phyloP scores from a whole-genome alignment of 176 grass and related monocot genomes.

The Poa annua region DNA sequence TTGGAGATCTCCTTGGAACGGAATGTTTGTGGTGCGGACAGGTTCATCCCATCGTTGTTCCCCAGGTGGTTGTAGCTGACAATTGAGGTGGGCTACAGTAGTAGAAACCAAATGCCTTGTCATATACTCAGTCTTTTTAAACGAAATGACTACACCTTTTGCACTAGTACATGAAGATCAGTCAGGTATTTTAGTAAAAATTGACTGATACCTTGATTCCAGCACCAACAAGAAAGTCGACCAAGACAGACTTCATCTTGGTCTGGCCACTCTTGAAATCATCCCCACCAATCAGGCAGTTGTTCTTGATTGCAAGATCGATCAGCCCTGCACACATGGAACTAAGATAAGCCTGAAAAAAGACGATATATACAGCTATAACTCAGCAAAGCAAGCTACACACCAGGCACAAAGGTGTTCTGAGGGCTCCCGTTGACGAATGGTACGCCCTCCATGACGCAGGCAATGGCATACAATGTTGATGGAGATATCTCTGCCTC shows the following conservation, averaged over 20 bases:
- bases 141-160: neutral
- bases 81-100: slow-evolving; percentile 84
- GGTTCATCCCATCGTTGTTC: slow-evolving; percentile 96
- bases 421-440: slow-evolving; percentile 98
- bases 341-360: slow-evolving; percentile 8
- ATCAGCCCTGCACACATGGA: slow-evolving; percentile 71
- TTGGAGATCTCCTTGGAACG: slow-evolving; percentile 99
- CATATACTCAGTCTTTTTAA: neutral
- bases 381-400: slow-evolving; percentile 2
- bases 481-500: slow-evolving; percentile 89
- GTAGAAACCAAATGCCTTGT: slow-evolving; percentile 9
- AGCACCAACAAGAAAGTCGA: slow-evolving; percentile 96
- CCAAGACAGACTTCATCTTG: slow-evolving; percentile 97
- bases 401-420: slow-evolving; percentile 98
- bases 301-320: slow-evolving; percentile 89
- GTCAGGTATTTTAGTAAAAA: neutral
- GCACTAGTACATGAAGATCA: neutral
- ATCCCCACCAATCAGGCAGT: slow-evolving; percentile 89
- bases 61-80: slow-evolving; percentile 99
- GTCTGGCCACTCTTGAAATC: slow-evolving; percentile 99
- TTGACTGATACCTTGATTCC: slow-evolving; percentile 79
- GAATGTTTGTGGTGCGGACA: slow-evolving; percentile 95
- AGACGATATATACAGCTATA: neutral
- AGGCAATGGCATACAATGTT: slow-evolving; percentile 80
- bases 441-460: slow-evolving; percentile 80